These are phyloP conservation scores for Phytophthora ramorum DNA, from an alignment of 352 stramenopile species.

Conservation along the genomic window DNA sequence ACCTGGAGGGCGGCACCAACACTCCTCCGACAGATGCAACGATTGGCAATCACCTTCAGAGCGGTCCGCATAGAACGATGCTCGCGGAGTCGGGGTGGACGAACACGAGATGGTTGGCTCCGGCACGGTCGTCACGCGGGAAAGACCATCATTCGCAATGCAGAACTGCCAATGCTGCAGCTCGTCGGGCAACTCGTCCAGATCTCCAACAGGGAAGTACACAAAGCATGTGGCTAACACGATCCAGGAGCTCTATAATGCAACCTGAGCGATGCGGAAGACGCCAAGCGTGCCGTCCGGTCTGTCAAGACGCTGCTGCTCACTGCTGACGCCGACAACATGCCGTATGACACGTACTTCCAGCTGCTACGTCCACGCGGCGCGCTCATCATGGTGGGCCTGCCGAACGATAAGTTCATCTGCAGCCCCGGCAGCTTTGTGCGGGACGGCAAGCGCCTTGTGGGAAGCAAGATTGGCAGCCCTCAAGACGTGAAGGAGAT, in stretches of 20 bases:
- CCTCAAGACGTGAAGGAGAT: conserved; percentile 78
- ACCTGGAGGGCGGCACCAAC: too few species aligned
- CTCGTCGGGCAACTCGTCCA: too few species aligned
- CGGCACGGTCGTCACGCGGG: background rate
- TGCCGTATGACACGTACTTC: conserved; percentile 51
- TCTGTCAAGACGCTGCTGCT: conserved; percentile 73
- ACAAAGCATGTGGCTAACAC: too few species aligned
- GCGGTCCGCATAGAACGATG: background rate
- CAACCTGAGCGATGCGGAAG: conserved; percentile 35
- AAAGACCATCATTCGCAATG: background rate
- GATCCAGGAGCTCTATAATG: conserved; percentile 74
- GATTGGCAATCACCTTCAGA: background rate
- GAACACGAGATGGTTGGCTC: background rate
- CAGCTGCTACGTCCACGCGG: conserved; percentile 55
- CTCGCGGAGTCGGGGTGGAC: background rate
- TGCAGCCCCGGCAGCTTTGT: conserved; percentile 49
- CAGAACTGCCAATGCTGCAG: background rate
- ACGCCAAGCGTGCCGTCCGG: conserved; percentile 35
- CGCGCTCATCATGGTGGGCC: conserved; percentile 66
- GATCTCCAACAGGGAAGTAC: too few species aligned
- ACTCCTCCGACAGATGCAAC: background rate
- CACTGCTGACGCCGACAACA: conserved; percentile 59
- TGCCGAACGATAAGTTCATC: conserved; percentile 52
- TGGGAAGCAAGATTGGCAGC: conserved; percentile 73
- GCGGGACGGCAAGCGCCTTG: conserved; percentile 40